Evolutionary conservation across 805 yeast species (phyloP), one percentile per base, ranked within the genome.

Genomic region (Yarrowia sp.): DNA sequence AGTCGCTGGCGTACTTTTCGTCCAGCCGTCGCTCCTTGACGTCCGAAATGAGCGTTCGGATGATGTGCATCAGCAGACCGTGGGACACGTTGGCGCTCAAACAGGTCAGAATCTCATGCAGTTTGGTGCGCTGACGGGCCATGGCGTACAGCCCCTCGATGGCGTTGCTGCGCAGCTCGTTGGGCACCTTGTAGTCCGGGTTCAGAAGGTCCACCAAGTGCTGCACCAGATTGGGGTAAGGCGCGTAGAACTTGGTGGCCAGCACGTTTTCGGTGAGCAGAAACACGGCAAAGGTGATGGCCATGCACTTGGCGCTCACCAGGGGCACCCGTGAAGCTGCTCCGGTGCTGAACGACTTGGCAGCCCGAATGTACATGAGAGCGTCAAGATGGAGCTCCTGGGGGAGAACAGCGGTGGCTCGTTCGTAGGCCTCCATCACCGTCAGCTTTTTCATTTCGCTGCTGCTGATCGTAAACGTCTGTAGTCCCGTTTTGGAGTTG

Each of bases 21-120:
- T 84, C 85, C 8, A 80, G 75, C 22, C 74, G 76, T 3, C 50
- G 40, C 16, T 52, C 45, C 5, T 74, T 71, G 0, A 78, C 82
- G 1, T 84, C 82, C 10, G 80, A 78, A 68, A 85, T 81, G n/a
- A 91, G 85, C 52, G 82, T 82, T 69, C 93, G 84, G 38, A 92
- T 76, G 40, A 88, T 84, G 74, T 90, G 92, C 79, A 89, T 90
- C 48, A 93, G 75, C 12, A 87, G 79, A 0, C 98, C 98, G 77
- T 93, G 97, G 70, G 88, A 87, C 48, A 93, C 92, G 75, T 91
- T 91, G 10, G 95, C 97, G 22, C 95, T 91, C 71, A 92, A 77
- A 12, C 90, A 87, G 69, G 92, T 83, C 67, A 92, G 82, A 26
- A 93, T 82, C 72, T 92, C 97, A 63, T 88, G 82, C 16, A 93